Evolutionary conservation across 371 early-diverging fungal species (phyloP).

Genomic region (Lichtheimia corymbifera): DNA sequence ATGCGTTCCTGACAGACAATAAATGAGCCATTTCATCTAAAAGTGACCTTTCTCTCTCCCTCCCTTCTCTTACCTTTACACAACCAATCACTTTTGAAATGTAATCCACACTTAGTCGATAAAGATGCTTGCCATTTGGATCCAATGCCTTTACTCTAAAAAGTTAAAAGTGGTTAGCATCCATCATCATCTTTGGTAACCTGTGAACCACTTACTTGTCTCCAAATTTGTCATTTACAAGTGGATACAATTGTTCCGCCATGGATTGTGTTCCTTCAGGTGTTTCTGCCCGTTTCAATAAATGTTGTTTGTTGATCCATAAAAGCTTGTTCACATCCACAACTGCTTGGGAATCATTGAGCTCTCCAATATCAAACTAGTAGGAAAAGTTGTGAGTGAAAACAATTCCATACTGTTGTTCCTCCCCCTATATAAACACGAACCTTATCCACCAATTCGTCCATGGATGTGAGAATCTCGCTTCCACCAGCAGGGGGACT

Average conservation of each 20-base stretch:
- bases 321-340: slow-evolving; percentile 80
- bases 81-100: slow-evolving; percentile 6
- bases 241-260: slow-evolving; percentile 35
- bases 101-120: slow-evolving; percentile 3
- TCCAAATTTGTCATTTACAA: slow-evolving; percentile 25
- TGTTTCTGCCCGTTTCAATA: slow-evolving; percentile 57
- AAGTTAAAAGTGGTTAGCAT: background rate
- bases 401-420: no score
- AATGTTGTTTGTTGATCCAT: slow-evolving; percentile 85
- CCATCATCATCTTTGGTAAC: background rate
- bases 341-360: slow-evolving; percentile 77
- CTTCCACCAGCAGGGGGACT: slow-evolving; percentile 61
- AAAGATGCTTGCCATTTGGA: slow-evolving; percentile 1
- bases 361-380: slow-evolving; percentile 69
- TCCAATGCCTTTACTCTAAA: slow-evolving; percentile 4
- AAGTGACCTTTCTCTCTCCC: background rate
- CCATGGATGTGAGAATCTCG: slow-evolving; percentile 54
- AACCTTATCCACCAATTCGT: slow-evolving; percentile 70
- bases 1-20: slow-evolving; percentile 50
- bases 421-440: no score
- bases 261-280: slow-evolving; percentile 39
- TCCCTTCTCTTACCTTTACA: slow-evolving; percentile 38
- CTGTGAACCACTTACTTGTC: slow-evolving; percentile 17
- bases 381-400: background rate
- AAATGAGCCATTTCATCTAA: background rate